Evolutionary conservation across 2,329 filamentous ascomycete species (phyloP).

Genomic region (Hypoxylon sp.): DNA sequence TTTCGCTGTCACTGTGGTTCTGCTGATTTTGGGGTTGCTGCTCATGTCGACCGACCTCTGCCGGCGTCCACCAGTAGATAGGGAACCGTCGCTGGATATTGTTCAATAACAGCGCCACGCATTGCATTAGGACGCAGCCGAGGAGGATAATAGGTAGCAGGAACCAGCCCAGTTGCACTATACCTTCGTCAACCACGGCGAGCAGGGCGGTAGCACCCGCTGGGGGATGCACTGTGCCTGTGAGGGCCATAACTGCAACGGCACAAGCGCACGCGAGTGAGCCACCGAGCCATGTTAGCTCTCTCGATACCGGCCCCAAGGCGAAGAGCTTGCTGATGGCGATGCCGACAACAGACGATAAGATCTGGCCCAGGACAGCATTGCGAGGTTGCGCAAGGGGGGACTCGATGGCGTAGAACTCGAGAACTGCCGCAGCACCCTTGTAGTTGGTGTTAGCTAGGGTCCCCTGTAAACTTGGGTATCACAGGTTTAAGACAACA

Average conservation of each 20-base stretch:
- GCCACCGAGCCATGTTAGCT: slow-evolving; percentile 74
- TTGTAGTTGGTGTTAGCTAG: slow-evolving; percentile 52
- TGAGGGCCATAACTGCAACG: slow-evolving; percentile 76
- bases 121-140: slow-evolving; percentile 73
- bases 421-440: slow-evolving; percentile 82
- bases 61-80: slow-evolving; percentile 78
- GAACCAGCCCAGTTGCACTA: slow-evolving; percentile 76
- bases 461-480: not conserved
- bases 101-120: slow-evolving; percentile 74
- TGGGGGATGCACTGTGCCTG: slow-evolving; percentile 80
- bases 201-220: slow-evolving; percentile 81
- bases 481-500: not conserved
- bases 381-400: slow-evolving; percentile 82
- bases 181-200: slow-evolving; percentile 71
- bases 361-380: slow-evolving; percentile 75
- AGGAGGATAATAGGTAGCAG: slow-evolving; percentile 75
- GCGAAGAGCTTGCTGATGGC: slow-evolving; percentile 76
- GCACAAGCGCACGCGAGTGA: slow-evolving; percentile 75
- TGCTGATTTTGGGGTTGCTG: slow-evolving; percentile 16
- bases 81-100: slow-evolving; percentile 79
- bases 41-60: slow-evolving; percentile 44
- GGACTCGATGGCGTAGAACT: slow-evolving; percentile 80
- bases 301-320: slow-evolving; percentile 62
- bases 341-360: slow-evolving; percentile 74
- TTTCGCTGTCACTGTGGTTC: slow-evolving; percentile 26